Conservation (phyloP, 1,284 basidiomycete genomes). For the Grifola frondosa region DNA sequence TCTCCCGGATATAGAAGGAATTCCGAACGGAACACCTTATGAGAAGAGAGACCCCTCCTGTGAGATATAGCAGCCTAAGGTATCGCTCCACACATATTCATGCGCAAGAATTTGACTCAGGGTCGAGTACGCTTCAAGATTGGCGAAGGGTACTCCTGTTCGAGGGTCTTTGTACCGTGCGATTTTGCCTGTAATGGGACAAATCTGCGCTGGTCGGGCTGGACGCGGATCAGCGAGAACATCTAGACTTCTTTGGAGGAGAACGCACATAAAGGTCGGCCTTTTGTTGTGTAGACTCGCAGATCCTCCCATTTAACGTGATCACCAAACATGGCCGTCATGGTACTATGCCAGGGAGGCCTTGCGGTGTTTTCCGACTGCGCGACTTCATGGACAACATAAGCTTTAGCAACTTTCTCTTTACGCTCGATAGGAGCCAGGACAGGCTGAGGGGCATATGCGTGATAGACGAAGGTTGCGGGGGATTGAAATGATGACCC, state of each 20-base stretch:
- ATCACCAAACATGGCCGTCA: conserved; percentile 75
- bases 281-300: conserved; percentile 59
- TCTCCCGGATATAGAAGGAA: too few relatives aligned
- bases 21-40: conserved; percentile 1
- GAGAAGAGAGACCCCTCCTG: conserved; percentile 15
- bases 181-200: conserved; percentile 62
- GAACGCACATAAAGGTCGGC: conserved; percentile 57
- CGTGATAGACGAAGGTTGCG: conserved; percentile 18
- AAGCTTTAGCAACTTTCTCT: conserved; percentile 59
- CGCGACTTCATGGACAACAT: conserved; percentile 59
- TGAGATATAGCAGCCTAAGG: conserved; percentile 52
- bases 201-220: conserved; percentile 64
- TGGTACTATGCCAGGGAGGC: conserved; percentile 68
- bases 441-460: conserved; percentile 10
- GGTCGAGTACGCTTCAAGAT: conserved; percentile 60
- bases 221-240: conserved; percentile 6
- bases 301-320: conserved; percentile 71
- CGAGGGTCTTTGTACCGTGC: conserved; percentile 76
- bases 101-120: conserved; percentile 61
- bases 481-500: conserved; percentile 9
- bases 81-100: conserved; percentile 63
- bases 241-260: too few relatives aligned
- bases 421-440: conserved; percentile 29
- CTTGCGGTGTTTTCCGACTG: conserved; percentile 46
- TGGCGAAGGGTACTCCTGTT: conserved; percentile 76